Base-by-base conservation (phyloP, 257 asterid genomes). In the Hygrophila difformis region DNA sequence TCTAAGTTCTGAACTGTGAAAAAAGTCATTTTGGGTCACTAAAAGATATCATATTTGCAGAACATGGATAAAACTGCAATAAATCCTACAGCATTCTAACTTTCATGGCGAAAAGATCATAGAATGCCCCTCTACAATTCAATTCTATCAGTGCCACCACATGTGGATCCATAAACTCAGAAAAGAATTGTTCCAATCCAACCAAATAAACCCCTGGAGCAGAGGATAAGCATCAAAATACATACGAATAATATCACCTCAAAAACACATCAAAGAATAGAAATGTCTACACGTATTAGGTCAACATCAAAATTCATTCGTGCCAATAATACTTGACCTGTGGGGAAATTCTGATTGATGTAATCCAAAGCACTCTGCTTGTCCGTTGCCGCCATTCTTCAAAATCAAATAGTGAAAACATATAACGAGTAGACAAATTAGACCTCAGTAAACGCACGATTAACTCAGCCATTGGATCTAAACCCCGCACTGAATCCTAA, bases 321-420 rank as follows among this genome's bases (percentile, higher is more conserved):
- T 12, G 52, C 16, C 15, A 22, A 28, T 6, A 44, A 44, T 17
- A 24, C 1, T 14, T 35, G 24, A 88, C 97, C 95, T 66, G 95
- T 81, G 31, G 97, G 97, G 54, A 88, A 88, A 94, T 84, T 88
- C 78, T 84, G 93, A 62, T 88, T 88, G 77, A 88, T 88, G 77
- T 81, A 84, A 76, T 88, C 97, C 74, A 84, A 38, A 51, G 94
- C 84, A 68, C 76, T 79, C 73, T 82, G 93, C 69, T 84, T 81
- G 59, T 73, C 94, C 42, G 76, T 60, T 34, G 74, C 49, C 57
- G 73, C 93, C 93, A 82, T 82, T 55, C 41, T 44, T 53, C 39
- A 47, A 47, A 61, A 51, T 41, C 56, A 45, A 52, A 53, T 50
- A 37, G 59, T 42, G 48, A 46, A 62, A 63, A 29, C 40, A 34